Conservation (phyloP, 441 rosid genomes). For the Erodium trifolium region DNA sequence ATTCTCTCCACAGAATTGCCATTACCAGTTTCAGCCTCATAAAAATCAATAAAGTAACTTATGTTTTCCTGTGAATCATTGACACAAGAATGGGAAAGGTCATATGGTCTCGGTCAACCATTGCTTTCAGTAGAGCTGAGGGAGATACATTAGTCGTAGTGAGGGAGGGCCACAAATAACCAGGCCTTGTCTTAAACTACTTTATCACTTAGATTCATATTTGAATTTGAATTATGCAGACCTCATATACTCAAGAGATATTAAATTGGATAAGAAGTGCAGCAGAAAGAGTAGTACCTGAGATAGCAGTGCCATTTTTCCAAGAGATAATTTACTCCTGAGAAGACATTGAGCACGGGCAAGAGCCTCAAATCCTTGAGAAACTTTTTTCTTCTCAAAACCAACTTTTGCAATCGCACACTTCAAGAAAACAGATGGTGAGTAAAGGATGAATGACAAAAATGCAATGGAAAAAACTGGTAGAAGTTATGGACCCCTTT, state of each 20-base stretch:
- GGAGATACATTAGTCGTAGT: neutral
- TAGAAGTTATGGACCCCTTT: conserved; percentile 27
- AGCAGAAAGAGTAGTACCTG: conserved; percentile 42
- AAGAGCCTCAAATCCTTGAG: conserved; percentile 95
- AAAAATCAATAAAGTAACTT: neutral
- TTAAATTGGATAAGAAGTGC: conserved; percentile 5
- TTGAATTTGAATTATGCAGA: conserved; percentile 10
- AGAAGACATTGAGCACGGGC: conserved; percentile 88
- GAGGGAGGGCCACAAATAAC: neutral
- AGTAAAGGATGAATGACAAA: conserved; percentile 54
- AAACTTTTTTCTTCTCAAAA: conserved; percentile 78
- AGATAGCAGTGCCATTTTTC: conserved; percentile 58
- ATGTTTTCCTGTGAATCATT: neutral
- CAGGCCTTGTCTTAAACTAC: neutral
- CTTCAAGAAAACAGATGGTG: conserved; percentile 74
- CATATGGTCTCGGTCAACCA: neutral
- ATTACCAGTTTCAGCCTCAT: conserved; percentile 12
- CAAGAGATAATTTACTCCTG: conserved; percentile 73
- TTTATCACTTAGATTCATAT: neutral
- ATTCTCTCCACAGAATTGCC: conserved; percentile 17
- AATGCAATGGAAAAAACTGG: conserved; percentile 22
- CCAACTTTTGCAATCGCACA: conserved; percentile 82
- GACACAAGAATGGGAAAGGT: neutral
- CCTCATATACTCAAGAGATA: conserved; percentile 6
- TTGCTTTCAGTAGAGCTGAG: neutral